These are phyloP conservation scores for Ramaria sp. DNA, from an alignment of 768 basidiomycete genomes.

Conservation along the genomic window DNA sequence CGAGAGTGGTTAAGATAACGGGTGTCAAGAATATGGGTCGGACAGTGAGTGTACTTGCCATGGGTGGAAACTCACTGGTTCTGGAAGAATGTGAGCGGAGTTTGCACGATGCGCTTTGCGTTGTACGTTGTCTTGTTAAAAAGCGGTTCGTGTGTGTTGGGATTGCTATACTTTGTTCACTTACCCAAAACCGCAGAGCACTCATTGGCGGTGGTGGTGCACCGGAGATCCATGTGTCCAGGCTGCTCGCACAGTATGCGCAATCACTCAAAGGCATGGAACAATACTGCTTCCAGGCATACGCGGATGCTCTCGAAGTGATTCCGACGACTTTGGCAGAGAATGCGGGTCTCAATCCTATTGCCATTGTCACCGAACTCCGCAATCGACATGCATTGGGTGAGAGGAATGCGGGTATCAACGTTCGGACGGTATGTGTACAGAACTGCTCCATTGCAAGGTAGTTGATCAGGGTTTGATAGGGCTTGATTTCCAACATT, in stretches of 20 bases:
- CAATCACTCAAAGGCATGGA: slow-evolving; percentile 97
- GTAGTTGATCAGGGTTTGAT: slow-evolving; percentile 3
- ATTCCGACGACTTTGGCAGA: slow-evolving; percentile 97
- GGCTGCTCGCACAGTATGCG: slow-evolving; percentile 79
- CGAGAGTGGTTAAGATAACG: slow-evolving; percentile 88
- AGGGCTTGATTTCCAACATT: slow-evolving; percentile 97
- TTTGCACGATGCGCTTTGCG: slow-evolving; percentile 97
- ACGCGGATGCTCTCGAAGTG: slow-evolving; percentile 94
- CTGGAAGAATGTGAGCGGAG: slow-evolving; percentile 96
- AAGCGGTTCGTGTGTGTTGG: slow-evolving; percentile 58
- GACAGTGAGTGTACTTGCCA: slow-evolving; percentile 92
- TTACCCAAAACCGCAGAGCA: slow-evolving; percentile 37
- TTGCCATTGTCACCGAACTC: slow-evolving; percentile 95
- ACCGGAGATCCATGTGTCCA: slow-evolving; percentile 95
- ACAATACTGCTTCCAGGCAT: slow-evolving; percentile 98
- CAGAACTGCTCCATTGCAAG: background rate
- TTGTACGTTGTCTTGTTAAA: slow-evolving; percentile 96
- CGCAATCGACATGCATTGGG: slow-evolving; percentile 95
- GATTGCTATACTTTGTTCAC: background rate
- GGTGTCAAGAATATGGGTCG: slow-evolving; percentile 91
- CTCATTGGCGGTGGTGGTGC: slow-evolving; percentile 95
- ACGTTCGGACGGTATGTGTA: slow-evolving; percentile 79
- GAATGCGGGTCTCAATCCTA: slow-evolving; percentile 96
- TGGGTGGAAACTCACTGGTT: slow-evolving; percentile 85
- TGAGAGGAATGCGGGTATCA: slow-evolving; percentile 92